Evolutionary conservation across 2,329 filamentous ascomycete species (phyloP).

Genomic region (Stagonosporopsis cucurbitacearum): DNA sequence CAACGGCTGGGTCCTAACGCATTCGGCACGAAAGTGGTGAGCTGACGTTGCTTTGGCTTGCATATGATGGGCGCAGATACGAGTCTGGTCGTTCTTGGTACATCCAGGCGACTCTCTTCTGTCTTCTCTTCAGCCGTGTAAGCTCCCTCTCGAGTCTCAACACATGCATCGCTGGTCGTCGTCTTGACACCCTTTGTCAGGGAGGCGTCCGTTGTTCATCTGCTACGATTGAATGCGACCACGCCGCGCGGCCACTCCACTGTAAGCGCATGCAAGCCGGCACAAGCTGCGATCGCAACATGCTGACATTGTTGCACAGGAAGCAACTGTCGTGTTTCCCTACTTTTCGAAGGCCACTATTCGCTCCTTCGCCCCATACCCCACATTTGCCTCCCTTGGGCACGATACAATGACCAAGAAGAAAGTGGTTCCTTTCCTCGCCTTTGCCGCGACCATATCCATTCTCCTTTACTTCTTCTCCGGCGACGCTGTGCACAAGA

Average conservation of each 20-base stretch:
- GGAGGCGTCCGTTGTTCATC: constrained; percentile 1
- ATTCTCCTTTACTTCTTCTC: constrained; percentile 52
- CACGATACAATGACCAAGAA: constrained; percentile 33
- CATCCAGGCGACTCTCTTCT: constrained; percentile 1
- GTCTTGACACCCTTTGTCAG: constrained; percentile 2
- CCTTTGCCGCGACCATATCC: constrained; percentile 35
- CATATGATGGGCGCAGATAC: constrained; percentile 15
- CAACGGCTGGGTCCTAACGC: constrained; percentile 10
- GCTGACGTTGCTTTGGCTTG: constrained; percentile 18
- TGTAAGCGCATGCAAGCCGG: constrained; percentile 9
- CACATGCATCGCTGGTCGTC: neutral
- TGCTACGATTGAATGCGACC: constrained; percentile 5
- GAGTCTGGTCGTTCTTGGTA: constrained; percentile 6
- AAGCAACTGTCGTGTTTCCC: neutral
- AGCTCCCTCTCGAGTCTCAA: neutral
- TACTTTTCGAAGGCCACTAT: neutral
- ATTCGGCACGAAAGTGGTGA: constrained; percentile 13
- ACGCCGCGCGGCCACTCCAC: constrained; percentile 9
- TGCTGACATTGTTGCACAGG: constrained; percentile 1
- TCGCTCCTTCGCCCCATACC: neutral
- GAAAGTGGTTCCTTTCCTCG: constrained; percentile 41
- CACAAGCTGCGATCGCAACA: neutral
- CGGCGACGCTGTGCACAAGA: constrained; percentile 37
- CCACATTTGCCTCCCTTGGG: neutral
- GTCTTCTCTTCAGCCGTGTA: constrained; percentile 5